Evolutionary conservation across 2,329 filamentous ascomycete species (phyloP).

Genomic region (Waltergamsia citrina): DNA sequence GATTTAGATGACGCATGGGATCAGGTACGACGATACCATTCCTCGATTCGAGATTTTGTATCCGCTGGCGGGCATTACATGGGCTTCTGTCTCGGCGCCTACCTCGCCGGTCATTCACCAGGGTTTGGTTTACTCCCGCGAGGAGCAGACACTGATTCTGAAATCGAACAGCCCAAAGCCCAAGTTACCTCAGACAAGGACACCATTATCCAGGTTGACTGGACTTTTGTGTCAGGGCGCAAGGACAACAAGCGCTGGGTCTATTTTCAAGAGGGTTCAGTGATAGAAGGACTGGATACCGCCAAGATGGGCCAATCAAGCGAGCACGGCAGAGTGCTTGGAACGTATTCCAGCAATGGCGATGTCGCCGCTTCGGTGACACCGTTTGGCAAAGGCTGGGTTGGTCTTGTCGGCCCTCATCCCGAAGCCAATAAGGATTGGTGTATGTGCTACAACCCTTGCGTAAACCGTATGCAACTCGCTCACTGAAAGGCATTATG

Average conservation of each 20-base stretch:
- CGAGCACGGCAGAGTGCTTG: slow-evolving; percentile 9
- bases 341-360: slow-evolving; percentile 11
- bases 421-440: slow-evolving; percentile 13
- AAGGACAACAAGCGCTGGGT: slow-evolving; percentile 10
- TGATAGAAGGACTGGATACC: slow-evolving; percentile 8
- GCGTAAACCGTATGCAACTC: too few relatives aligned
- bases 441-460: slow-evolving; percentile 16
- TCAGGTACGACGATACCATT: slow-evolving; percentile 6
- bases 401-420: slow-evolving; percentile 14
- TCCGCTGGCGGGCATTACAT: slow-evolving; percentile 12
- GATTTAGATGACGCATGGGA: slow-evolving; percentile 10
- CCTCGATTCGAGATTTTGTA: slow-evolving; percentile 10
- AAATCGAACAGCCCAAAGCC: slow-evolving; percentile 6
- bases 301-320: too few relatives aligned
- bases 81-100: slow-evolving; percentile 17
- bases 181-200: slow-evolving; percentile 10
- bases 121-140: slow-evolving; percentile 11
- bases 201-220: slow-evolving; percentile 14
- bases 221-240: slow-evolving; percentile 10
- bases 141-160: slow-evolving; percentile 5
- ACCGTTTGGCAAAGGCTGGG: slow-evolving; percentile 11
- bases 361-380: slow-evolving; percentile 13
- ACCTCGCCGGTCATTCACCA: slow-evolving; percentile 13
- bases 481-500: neutral
- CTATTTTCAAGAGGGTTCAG: slow-evolving; percentile 15